phyloP scores from a whole-genome alignment of 2,329 filamentous ascomycete genomes.

The Onygena corvina region DNA sequence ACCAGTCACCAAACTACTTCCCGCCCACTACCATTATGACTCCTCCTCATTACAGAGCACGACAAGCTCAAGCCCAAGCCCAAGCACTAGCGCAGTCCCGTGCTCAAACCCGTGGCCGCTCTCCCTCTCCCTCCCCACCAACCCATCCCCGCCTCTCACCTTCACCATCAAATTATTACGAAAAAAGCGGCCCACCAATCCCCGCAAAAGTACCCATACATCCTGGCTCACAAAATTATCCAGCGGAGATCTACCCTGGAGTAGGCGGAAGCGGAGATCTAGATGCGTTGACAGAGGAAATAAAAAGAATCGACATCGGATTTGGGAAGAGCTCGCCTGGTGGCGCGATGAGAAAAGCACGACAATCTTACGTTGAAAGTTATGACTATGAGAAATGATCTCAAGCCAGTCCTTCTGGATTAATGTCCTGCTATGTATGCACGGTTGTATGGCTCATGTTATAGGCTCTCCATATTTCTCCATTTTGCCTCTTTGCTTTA shows the following conservation, averaged over 20 bases:
- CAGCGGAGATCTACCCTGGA: conserved; percentile 22
- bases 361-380: conserved; percentile 1
- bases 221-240: conserved; percentile 22
- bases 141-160: conserved; percentile 21
- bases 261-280: conserved; percentile 14
- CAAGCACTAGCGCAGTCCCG: conserved; percentile 6
- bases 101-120: not conserved
- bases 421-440: not conserved
- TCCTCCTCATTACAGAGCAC: conserved; percentile 6
- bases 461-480: not conserved
- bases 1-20: not conserved
- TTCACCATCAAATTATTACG: conserved; percentile 21
- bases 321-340: not conserved
- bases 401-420: not conserved
- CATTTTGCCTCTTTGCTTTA: not conserved
- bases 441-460: not conserved
- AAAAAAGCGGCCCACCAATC: conserved; percentile 31
- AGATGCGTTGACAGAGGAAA: conserved; percentile 46
- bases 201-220: conserved; percentile 34
- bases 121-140: conserved; percentile 20
- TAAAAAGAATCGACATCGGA: conserved; percentile 42
- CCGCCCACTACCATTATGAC: conserved; percentile 7
- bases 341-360: conserved; percentile 6
- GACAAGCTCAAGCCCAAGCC: not conserved
- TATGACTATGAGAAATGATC: conserved; percentile 10